A percentile compares a stretch with the other conserved stretches of the same genome.
Conservation (phyloP, 768 basidiomycete species). For the Leccinum fibrillosum region DNA sequence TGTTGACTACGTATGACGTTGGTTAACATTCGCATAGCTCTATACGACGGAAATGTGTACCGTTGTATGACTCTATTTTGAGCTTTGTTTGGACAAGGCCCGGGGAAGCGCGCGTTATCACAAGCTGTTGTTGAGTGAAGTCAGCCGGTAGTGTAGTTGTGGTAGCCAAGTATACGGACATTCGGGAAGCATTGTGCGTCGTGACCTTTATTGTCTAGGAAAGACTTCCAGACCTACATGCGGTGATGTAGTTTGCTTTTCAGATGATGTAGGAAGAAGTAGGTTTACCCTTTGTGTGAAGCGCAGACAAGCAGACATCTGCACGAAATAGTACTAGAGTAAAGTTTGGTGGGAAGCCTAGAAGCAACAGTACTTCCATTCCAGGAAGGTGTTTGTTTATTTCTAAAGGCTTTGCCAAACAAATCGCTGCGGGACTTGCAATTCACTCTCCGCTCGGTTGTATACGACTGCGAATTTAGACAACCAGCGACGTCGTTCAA, state of each 20-base stretch:
- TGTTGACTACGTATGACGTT: conserved; percentile 53
- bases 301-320: conserved; percentile 66
- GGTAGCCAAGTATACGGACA: conserved; percentile 36
- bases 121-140: conserved; percentile 43
- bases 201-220: conserved; percentile 75
- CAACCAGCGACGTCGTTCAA: neutral
- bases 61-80: conserved; percentile 70
- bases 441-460: conserved; percentile 25
- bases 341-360: neutral
- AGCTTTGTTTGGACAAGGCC: conserved; percentile 69
- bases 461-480: conserved; percentile 14
- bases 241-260: conserved; percentile 1
- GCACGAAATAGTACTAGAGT: neutral
- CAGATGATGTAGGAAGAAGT: neutral
- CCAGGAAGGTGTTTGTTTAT: conserved; percentile 26
- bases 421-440: conserved; percentile 3
- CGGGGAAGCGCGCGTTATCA: conserved; percentile 63
- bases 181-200: conserved; percentile 79
- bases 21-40: neutral
- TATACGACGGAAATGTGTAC: conserved; percentile 38
- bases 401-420: conserved; percentile 30
- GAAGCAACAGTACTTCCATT: neutral
- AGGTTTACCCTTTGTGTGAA: conserved; percentile 58
- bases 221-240: conserved; percentile 72
- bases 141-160: neutral